phyloP scores from a whole-genome alignment of 305 asterid species.

The Ajuga reptans region DNA sequence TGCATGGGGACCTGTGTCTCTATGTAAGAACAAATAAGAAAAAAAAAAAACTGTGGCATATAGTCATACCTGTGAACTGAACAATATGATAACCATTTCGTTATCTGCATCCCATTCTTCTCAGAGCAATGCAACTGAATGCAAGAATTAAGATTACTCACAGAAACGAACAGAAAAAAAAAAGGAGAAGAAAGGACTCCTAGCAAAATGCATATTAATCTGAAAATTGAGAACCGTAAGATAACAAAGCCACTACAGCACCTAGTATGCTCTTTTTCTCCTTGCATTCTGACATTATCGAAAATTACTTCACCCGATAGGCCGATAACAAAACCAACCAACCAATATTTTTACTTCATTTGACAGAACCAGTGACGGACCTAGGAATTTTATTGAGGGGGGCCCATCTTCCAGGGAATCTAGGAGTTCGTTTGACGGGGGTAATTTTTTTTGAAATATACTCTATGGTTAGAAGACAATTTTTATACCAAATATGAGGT shows the following conservation, averaged over 20 bases:
- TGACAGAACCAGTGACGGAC: too few species aligned
- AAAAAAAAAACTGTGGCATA: neutral
- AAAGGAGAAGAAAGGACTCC: neutral
- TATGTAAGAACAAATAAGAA: neutral
- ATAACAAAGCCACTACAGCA: neutral
- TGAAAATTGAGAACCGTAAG: neutral
- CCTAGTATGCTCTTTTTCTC: neutral
- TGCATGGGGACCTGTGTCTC: neutral
- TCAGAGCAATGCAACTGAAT: conserved; percentile 72
- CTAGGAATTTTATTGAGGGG: too few species aligned
- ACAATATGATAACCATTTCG: conserved; percentile 81
- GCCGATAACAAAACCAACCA: neutral
- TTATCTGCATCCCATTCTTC: conserved; percentile 60
- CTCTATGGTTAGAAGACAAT: too few species aligned
- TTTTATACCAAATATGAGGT: too few species aligned
- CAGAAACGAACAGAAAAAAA: neutral
- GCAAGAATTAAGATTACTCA: conserved; percentile 19
- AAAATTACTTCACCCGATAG: neutral
- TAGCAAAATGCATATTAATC: neutral
- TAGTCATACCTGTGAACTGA: conserved; percentile 63
- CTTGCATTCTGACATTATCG: neutral
- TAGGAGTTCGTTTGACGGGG: too few species aligned
- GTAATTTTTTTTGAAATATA: too few species aligned
- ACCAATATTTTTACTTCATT: neutral
- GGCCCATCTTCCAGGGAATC: too few species aligned